Evolutionary conservation across 2,329 filamentous ascomycete species (phyloP).

Genomic region (Aspergillus piperis): DNA sequence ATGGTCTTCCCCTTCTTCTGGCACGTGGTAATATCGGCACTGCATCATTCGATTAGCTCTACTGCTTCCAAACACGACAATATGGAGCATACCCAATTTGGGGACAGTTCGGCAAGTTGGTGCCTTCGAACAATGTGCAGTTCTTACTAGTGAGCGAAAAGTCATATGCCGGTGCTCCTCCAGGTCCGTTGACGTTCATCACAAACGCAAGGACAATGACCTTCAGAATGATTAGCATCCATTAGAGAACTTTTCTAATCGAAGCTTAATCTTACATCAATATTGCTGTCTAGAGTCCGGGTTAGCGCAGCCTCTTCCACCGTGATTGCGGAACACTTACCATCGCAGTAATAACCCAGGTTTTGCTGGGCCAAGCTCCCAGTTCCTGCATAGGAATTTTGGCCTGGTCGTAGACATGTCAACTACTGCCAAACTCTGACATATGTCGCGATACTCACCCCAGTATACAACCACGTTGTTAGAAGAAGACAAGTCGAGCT

Average conservation of each 20-base stretch:
- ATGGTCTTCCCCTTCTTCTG: slow-evolving; percentile 70
- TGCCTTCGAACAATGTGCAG: slow-evolving; percentile 62
- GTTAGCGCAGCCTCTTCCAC: slow-evolving; percentile 13
- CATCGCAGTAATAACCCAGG: slow-evolving; percentile 60
- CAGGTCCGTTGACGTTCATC: slow-evolving; percentile 56
- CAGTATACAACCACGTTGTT: slow-evolving; percentile 67
- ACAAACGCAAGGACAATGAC: slow-evolving; percentile 68
- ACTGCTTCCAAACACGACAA: not conserved
- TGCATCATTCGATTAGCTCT: slow-evolving; percentile 17
- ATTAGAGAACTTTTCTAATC: not conserved
- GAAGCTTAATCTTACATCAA: slow-evolving; percentile 22
- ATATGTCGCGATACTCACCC: slow-evolving; percentile 41
- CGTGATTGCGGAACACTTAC: slow-evolving; percentile 40
- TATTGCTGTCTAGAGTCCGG: slow-evolving; percentile 26
- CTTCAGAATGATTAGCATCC: slow-evolving; percentile 32
- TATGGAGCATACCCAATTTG: slow-evolving; percentile 59
- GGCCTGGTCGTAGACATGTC: slow-evolving; percentile 41
- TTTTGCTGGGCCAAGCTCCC: slow-evolving; percentile 55
- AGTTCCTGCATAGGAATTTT: slow-evolving; percentile 60
- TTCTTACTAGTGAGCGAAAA: slow-evolving; percentile 65
- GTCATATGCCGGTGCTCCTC: slow-evolving; percentile 57
- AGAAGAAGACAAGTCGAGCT: slow-evolving; percentile 47
- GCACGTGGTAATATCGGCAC: slow-evolving; percentile 57
- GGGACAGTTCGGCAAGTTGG: slow-evolving; percentile 61
- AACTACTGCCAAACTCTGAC: not conserved